Evolutionary conservation across 257 asterid species (phyloP), one percentile per base, ranked within the genome.

Genomic region (Avicennia marina): DNA sequence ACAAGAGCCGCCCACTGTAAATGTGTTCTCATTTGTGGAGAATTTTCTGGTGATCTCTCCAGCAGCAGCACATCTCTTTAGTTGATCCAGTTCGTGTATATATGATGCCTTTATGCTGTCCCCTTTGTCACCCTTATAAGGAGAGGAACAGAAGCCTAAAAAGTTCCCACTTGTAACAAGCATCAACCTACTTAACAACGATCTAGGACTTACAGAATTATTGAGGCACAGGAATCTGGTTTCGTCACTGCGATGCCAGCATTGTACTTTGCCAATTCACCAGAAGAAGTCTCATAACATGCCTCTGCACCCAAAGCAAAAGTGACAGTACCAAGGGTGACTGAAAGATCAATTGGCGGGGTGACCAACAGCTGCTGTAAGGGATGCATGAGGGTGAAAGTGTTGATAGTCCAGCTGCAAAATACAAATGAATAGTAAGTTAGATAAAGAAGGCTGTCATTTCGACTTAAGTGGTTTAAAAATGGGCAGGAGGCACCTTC

Each of bases 271-370:
- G 84, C 80, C 18, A 89, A 59, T 64, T 81, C 64, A 32, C 82
- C 76, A 0, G 85, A 78, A 16, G 79, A 24, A 6, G 90, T 77
- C 57, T 85, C 89, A 60, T 85, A 89, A 44, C 87, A 70, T 20
- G 85, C 95, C 81, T 88, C 96, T 18, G 94, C 96, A 60, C 95
- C 96, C 39, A 89, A 26, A 20, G 89, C 85, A 61, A 85, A 77
- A 58, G 95, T 83, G 42, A 90, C 80, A 7, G 95, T 85, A 63
- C 96, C 96, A 27, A 85, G 74, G 29, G 90, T 79, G 59, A 70
- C 65, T 0, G 95, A 79, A 6, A 81, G 69, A 69, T 83, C 86
- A 32, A 85, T 17, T 19, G 81, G 73, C 53, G 95, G 95, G 32
- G 75, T 55, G 67, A 53, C 81, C 81, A 68, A 77, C 78, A 46